Evolutionary conservation across 371 early-diverging fungal genomes (phyloP).

Genomic region (Funneliformis caledonium): DNA sequence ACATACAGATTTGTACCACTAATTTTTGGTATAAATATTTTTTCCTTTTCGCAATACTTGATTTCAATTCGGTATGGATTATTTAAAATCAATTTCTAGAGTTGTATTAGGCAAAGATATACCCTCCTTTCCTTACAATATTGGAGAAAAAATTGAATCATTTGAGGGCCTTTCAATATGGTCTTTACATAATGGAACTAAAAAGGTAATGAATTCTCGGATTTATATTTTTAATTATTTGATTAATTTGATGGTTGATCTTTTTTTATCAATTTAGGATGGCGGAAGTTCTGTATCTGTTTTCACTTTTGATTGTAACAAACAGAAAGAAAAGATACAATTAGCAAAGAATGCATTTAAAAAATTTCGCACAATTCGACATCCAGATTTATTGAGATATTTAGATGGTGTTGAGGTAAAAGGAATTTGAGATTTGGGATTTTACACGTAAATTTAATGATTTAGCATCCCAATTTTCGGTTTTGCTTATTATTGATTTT

Average conservation of each 20-base stretch:
- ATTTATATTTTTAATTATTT: background rate
- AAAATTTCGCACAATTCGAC: conserved; percentile 85
- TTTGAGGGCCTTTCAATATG: conserved; percentile 73
- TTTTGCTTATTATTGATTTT: background rate
- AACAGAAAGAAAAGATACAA: conserved; percentile 66
- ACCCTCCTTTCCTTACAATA: conserved; percentile 73
- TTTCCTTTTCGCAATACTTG: background rate
- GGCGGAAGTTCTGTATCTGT: conserved; percentile 81
- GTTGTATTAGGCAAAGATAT: conserved; percentile 73
- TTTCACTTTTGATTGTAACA: conserved; percentile 82
- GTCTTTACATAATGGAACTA: conserved; percentile 80
- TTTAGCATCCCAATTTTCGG: background rate
- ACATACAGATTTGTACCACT: too few relatives aligned
- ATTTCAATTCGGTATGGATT: conserved; percentile 27
- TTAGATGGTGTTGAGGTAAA: conserved; percentile 86
- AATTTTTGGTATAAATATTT: background rate
- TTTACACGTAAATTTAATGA: background rate
- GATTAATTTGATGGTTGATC: background rate
- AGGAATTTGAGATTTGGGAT: background rate
- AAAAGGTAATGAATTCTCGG: conserved; percentile 62
- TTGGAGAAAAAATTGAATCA: conserved; percentile 72
- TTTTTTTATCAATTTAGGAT: conserved; percentile 54
- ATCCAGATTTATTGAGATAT: conserved; percentile 86
- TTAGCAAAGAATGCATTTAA: conserved; percentile 90
- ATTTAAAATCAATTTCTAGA: conserved; percentile 67